Base-by-base conservation (phyloP, 768 basidiomycete species). In the Boletus speciosus region DNA sequence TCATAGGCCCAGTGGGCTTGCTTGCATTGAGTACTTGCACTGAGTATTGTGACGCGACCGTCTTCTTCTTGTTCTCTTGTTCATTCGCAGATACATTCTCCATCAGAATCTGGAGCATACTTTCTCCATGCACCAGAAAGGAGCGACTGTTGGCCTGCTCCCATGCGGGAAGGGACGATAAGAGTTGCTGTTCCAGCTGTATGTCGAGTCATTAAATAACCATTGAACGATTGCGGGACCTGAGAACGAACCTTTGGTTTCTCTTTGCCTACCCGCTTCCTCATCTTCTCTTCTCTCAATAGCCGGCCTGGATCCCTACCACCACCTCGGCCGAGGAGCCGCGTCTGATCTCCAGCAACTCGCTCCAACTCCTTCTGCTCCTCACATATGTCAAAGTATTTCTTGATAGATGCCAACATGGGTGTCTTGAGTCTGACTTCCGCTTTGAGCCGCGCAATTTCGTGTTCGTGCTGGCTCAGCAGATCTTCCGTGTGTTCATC, bases 251-350 rank as follows among this genome's bases (percentile, higher is more conserved):
- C 96, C 66, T 89, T 81, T 27, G 96, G 96, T 66, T 97, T 98
- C 73, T 96, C 88, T 67, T 91, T 90, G 52, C 79, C 79, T 14
- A 99, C 93, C 29, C 95, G 79, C 70, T 98, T 98, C 50, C 96
- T 80, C 87, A 96, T 93, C 79, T 97, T 97, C 76, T 98, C 96
- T 71, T 99, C 96, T 55, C 92, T 81, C 49, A 98, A 73, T 35
- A 99, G 71, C 19, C 92, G 77, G 6, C 93, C 93, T 6, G 93
- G 88, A 74, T 93, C 89, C 52, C 92, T 78, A 4, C 85, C 56
- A 2, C 70, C 74, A 27, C 90, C 91, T 63, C 90, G 80, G 15
- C 91, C 91, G 5, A 90, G 80, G 8, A 96, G 75, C 37, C 93
- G 82, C 15, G 81, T 83, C 63, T 93, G 91, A 64, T 96, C 93